Evolutionary conservation across 1,139 yeast genomes (phyloP), one percentile per base, ranked within the genome.

Genomic region (Suhomyces anneliseae): DNA sequence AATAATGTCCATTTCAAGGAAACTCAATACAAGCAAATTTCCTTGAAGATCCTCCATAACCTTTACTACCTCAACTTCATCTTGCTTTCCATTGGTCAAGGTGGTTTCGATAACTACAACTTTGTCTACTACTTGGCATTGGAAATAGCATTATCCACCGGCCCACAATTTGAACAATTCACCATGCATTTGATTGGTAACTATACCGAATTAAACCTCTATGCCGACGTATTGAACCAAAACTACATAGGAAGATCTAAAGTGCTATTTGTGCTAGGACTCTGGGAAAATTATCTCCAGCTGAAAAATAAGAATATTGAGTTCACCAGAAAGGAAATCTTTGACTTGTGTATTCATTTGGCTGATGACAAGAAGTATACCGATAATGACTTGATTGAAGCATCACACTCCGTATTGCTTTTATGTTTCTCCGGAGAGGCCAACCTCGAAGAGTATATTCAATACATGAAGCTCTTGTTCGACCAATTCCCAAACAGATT

Each of bases 31-130:
- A 56, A 54, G 39, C 64, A 55, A 40, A 69, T 56, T 57, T 73
- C 61, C 42, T 54, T 73, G 33, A 68, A 70, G 41, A 65, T 81
- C 2, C 57, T 84, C 33, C 70, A 70, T 38, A 62, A 68, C 6
- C 65, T 86, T n/a, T 83, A 77, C 55, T 69, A 80, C 50, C 49
- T 82, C 43, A 78, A 83, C 51, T 84, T 79, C 55, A 71, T 85
- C 7, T 62, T 85, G 11, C 73, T 79, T 36, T 71, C 81, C 15
- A 75, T 86, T 14, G 93, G 95, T 0, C 77, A 79, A 36, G 86
- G 88, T 1, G 90, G 90, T 1, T 86, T 87, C 60, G 87, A 84
- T 44, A 74, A 81, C 19, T 86, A 82, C 60, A 84, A 83, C 55
- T 85, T 83, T 60, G 82, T 84, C n/a, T 79, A 81, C 54, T 71